phyloP scores from a whole-genome alignment of 1,284 basidiomycete species.

The Tremellales sp. region DNA sequence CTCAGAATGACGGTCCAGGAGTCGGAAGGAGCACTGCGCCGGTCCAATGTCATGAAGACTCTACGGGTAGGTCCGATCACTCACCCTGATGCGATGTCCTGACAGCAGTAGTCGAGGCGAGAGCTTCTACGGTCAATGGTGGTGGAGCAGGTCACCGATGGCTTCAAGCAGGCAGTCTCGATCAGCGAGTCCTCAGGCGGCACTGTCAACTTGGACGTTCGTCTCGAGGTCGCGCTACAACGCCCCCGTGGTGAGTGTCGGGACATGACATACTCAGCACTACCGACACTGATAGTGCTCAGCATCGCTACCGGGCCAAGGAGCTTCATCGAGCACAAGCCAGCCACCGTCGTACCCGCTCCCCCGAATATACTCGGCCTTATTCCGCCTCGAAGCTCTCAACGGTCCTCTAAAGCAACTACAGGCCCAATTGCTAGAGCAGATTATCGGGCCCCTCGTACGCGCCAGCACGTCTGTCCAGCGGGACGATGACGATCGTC shows the following conservation, averaged over 20 bases:
- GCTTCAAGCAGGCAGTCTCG: conserved; percentile 17
- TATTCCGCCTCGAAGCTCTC: conserved; percentile 13
- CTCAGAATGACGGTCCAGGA: conserved; percentile 5
- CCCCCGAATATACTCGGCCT: conserved; percentile 12
- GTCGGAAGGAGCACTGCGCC: conserved; percentile 12
- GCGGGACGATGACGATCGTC: conserved; percentile 4
- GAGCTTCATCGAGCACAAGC: too few relatives aligned
- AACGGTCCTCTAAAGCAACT: conserved; percentile 12
- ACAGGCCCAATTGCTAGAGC: conserved; percentile 13
- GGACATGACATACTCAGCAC: too few relatives aligned
- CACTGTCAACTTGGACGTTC: too few relatives aligned
- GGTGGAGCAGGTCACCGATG: conserved; percentile 26
- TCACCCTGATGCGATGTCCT: neutral
- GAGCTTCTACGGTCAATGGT: conserved; percentile 17
- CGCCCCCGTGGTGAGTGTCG: conserved; percentile 25
- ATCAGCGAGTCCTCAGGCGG: neutral
- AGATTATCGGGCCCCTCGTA: conserved; percentile 19
- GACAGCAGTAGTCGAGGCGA: conserved; percentile 10
- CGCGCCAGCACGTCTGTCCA: neutral
- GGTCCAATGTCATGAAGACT: conserved; percentile 11
- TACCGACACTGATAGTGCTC: too few relatives aligned
- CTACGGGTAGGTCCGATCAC: conserved; percentile 16
- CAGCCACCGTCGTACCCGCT: conserved; percentile 16
- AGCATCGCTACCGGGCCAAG: too few relatives aligned
- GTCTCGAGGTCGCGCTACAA: conserved; percentile 10